Evolutionary conservation across 225 moss, liverwort and hornwort genomes (phyloP).

Genomic region (Lunularia cruciata): DNA sequence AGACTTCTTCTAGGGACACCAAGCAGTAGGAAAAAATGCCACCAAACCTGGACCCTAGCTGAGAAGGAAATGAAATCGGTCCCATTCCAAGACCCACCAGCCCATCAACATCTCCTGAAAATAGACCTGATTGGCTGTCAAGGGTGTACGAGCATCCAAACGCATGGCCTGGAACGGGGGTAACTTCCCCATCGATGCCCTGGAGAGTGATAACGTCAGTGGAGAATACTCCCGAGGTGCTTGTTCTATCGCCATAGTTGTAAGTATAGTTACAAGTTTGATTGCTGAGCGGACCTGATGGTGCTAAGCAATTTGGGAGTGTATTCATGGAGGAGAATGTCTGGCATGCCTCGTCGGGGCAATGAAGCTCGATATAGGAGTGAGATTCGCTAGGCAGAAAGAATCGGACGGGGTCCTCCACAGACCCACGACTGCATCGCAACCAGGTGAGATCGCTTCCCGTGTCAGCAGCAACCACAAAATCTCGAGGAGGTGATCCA

Average conservation of each 20-base stretch:
- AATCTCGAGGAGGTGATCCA: neutral
- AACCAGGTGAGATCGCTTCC: conserved; percentile 1
- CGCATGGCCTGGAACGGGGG: conserved; percentile 20
- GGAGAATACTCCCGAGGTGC: conserved; percentile 23
- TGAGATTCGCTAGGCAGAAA: neutral
- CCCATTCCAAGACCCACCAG: conserved; percentile 35
- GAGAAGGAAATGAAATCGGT: conserved; percentile 32
- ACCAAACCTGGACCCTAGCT: conserved; percentile 22
- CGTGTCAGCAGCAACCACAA: neutral
- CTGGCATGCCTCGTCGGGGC: neutral
- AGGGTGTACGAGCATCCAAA: conserved; percentile 34
- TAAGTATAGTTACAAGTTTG: conserved; percentile 23
- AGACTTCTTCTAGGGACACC: conserved; percentile 8
- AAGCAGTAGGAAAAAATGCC: conserved; percentile 37
- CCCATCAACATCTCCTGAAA: conserved; percentile 19
- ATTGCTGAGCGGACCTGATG: neutral
- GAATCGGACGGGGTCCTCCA: neutral
- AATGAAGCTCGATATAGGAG: neutral
- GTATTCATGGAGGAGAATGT: neutral
- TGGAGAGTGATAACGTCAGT: conserved; percentile 18
- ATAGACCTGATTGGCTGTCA: neutral
- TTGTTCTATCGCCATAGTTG: conserved; percentile 25
- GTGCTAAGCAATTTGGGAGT: neutral
- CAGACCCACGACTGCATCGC: neutral
- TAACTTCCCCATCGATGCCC: neutral